Conservation (phyloP, 148 eudicot genomes). For the Chenopodium suecicum region DNA sequence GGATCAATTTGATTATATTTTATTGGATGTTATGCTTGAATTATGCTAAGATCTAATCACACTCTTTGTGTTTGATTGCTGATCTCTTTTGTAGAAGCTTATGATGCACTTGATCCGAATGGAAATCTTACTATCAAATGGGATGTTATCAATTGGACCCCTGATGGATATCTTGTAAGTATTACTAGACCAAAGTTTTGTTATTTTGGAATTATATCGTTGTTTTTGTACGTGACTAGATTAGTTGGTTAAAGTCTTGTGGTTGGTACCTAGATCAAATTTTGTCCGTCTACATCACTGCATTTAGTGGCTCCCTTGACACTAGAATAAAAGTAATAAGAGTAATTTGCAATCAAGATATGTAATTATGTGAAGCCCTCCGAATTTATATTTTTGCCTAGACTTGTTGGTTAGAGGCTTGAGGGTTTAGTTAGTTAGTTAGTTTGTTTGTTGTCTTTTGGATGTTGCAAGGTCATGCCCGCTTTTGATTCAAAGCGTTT, state of each 20-base stretch:
- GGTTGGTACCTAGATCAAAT: no score
- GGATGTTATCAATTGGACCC: constrained; percentile 63
- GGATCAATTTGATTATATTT: not conserved
- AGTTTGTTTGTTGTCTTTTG: not conserved
- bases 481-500: not conserved
- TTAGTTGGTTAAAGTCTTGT: no score
- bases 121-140: constrained; percentile 75
- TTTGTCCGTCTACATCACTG: no score
- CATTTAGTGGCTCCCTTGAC: not conserved
- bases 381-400: not conserved
- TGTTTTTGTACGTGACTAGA: not conserved
- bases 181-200: constrained; percentile 8
- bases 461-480: not conserved
- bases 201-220: not conserved
- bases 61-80: constrained; percentile 14
- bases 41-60: constrained; percentile 24
- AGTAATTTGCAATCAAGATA: not conserved
- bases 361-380: not conserved
- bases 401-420: no score
- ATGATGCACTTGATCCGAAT: constrained; percentile 70
- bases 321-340: no score
- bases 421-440: not conserved
- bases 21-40: not conserved
- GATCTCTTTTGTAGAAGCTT: constrained; percentile 40
- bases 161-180: constrained; percentile 74